phyloP scores from a whole-genome alignment of 331 rosid genomes.

The Ulmus americana region DNA sequence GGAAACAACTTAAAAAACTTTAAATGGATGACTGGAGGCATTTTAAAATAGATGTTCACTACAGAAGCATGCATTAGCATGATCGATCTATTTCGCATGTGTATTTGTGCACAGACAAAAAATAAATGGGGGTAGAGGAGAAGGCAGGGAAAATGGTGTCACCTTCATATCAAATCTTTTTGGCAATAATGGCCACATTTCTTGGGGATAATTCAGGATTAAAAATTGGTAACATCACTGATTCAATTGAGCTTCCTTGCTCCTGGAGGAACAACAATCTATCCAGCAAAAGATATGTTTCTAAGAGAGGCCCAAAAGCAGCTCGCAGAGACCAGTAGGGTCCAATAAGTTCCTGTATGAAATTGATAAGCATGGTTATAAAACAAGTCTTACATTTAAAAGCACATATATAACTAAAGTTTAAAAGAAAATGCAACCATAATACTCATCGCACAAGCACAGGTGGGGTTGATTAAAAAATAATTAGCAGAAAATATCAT shows the following conservation, averaged over 20 bases:
- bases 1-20: too few species aligned
- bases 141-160: slow-evolving; percentile 1
- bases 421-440: neutral
- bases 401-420: neutral
- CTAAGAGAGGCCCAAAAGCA: slow-evolving; percentile 80
- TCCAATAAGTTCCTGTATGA: slow-evolving; percentile 65
- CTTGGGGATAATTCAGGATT: slow-evolving; percentile 77
- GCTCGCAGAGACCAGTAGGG: slow-evolving; percentile 98
- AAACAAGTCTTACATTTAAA: neutral
- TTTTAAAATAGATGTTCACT: too few species aligned
- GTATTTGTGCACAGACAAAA: neutral
- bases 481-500: neutral
- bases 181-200: slow-evolving; percentile 82
- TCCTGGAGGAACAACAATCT: slow-evolving; percentile 81
- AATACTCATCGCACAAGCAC: neutral
- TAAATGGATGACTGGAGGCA: too few species aligned
- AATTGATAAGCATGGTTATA: slow-evolving; percentile 8
- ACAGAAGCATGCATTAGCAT: too few species aligned
- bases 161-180: slow-evolving; percentile 36
- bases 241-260: slow-evolving; percentile 62
- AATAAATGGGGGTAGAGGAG: neutral
- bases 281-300: slow-evolving; percentile 82
- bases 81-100: neutral
- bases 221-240: slow-evolving; percentile 58
- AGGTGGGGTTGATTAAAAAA: neutral